Evolutionary conservation across 352 stramenopile genomes (phyloP).

Genomic region (Pelagophyceae sp.): DNA sequence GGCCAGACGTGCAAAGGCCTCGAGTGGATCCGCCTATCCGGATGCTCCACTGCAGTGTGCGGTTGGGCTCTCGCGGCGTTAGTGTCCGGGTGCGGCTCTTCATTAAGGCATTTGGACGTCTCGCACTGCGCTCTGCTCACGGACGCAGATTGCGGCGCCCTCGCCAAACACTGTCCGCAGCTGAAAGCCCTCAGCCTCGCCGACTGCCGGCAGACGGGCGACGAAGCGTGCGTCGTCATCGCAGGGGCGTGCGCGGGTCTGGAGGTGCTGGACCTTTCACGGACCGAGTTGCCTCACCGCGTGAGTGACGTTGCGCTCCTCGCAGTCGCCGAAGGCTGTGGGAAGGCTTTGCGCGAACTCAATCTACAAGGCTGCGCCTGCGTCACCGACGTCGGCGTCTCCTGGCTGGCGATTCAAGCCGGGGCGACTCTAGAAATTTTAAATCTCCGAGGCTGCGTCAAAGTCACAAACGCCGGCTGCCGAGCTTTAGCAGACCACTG

Average conservation of each 20-base stretch:
- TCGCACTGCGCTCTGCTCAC: constrained; percentile 65
- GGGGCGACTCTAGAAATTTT: constrained; percentile 66
- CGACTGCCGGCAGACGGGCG: constrained; percentile 72
- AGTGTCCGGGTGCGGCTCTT: constrained; percentile 53
- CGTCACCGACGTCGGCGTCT: constrained; percentile 78
- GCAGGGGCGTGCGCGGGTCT: constrained; percentile 58
- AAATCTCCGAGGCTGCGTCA: constrained; percentile 64
- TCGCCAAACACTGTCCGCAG: constrained; percentile 53
- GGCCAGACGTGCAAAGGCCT: constrained; percentile 44
- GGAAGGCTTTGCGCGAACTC: constrained; percentile 40
- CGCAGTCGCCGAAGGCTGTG: constrained; percentile 45
- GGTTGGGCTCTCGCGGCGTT: constrained; percentile 67
- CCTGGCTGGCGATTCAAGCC: constrained; percentile 63
- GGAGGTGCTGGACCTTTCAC: constrained; percentile 59
- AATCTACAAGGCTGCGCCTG: constrained; percentile 72
- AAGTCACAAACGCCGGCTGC: constrained; percentile 72
- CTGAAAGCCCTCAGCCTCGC: constrained; percentile 58
- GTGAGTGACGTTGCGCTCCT: constrained; percentile 78
- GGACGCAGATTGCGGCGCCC: constrained; percentile 60
- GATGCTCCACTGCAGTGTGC: constrained; percentile 56
- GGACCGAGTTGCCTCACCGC: constrained; percentile 76
- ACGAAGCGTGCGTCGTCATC: constrained; percentile 65
- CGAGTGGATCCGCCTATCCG: constrained; percentile 46
- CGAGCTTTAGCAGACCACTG: constrained; percentile 68
- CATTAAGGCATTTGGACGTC: constrained; percentile 58